phyloP scores from a whole-genome alignment of 169 alveolate genomes.

The Theileria luwenshuni region DNA sequence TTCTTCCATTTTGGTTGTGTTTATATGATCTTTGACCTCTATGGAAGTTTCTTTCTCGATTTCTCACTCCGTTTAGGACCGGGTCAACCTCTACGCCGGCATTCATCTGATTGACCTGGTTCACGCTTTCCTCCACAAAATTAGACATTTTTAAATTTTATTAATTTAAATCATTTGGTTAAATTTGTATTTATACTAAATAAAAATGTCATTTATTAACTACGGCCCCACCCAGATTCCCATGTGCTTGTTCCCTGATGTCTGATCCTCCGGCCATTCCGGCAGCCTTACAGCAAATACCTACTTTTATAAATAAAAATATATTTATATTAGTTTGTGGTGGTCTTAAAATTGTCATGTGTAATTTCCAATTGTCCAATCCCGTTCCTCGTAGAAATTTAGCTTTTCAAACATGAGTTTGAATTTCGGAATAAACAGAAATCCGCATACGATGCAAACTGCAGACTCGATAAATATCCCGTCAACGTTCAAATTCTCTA shows the following conservation, averaged over 20 bases:
- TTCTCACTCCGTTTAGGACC: constrained; percentile 30
- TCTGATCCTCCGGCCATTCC: background rate
- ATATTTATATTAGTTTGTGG: background rate
- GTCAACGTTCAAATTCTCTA: constrained; percentile 16
- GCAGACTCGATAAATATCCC: constrained; percentile 42
- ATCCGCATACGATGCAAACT: constrained; percentile 32
- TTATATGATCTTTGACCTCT: constrained; percentile 36
- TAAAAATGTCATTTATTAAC: background rate
- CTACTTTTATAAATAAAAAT: background rate
- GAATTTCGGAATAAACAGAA: constrained; percentile 31
- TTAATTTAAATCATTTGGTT: constrained; percentile 1
- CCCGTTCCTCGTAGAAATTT: constrained; percentile 32
- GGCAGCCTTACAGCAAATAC: background rate
- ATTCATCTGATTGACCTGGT: constrained; percentile 30
- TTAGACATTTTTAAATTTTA: constrained; percentile 19
- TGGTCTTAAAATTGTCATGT: constrained; percentile 9
- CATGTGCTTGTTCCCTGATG: constrained; percentile 12
- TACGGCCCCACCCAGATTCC: constrained; percentile 29
- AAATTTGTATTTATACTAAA: background rate
- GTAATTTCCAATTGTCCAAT: constrained; percentile 44
- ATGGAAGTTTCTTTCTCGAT: constrained; percentile 18
- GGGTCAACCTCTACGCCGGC: constrained; percentile 33
- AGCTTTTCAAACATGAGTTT: constrained; percentile 14
- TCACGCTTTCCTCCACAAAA: constrained; percentile 35
- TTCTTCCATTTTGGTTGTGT: constrained; percentile 28